Evolutionary conservation across 2,329 filamentous ascomycete genomes (phyloP).

Genomic region (Epichloe coenophiala): DNA sequence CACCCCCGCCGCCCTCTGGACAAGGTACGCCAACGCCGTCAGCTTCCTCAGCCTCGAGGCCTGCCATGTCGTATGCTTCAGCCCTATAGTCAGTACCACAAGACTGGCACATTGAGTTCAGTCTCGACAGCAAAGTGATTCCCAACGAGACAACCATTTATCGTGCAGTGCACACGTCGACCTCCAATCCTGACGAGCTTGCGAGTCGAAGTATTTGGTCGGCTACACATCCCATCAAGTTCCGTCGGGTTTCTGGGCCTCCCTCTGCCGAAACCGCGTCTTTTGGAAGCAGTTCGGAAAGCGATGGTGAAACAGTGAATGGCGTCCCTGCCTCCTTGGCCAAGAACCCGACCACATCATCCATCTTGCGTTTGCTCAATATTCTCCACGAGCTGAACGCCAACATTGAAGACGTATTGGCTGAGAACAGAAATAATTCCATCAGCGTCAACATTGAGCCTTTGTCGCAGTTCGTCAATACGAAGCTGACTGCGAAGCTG

Average conservation of each 20-base stretch:
- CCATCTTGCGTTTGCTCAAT: conserved; percentile 75
- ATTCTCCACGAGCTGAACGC: conserved; percentile 87
- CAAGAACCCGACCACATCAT: conserved; percentile 72
- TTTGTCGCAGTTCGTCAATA: conserved; percentile 91
- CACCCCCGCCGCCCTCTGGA: conserved; percentile 11
- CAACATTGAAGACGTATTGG: conserved; percentile 80
- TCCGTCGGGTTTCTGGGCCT: conserved; percentile 72
- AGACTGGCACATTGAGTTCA: conserved; percentile 97
- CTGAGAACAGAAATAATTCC: conserved; percentile 55
- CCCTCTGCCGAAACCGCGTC: conserved; percentile 59
- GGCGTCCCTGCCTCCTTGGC: conserved; percentile 66
- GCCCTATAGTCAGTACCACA: conserved; percentile 69
- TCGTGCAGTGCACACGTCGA: conserved; percentile 66
- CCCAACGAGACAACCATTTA: conserved; percentile 92
- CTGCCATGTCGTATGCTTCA: conserved; percentile 67
- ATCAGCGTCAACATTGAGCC: conserved; percentile 67
- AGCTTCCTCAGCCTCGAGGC: conserved; percentile 40
- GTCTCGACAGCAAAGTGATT: conserved; percentile 68
- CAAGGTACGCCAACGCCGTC: conserved; percentile 35
- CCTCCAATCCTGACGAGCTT: conserved; percentile 43
- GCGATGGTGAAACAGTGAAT: conserved; percentile 37
- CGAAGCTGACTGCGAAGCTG: conserved; percentile 92
- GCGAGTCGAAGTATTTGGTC: conserved; percentile 75
- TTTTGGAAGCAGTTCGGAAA: conserved; percentile 36
- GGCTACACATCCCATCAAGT: conserved; percentile 79